Conservation (phyloP, 805 yeast species). For the Metschnikowia chrysomelidarum region DNA sequence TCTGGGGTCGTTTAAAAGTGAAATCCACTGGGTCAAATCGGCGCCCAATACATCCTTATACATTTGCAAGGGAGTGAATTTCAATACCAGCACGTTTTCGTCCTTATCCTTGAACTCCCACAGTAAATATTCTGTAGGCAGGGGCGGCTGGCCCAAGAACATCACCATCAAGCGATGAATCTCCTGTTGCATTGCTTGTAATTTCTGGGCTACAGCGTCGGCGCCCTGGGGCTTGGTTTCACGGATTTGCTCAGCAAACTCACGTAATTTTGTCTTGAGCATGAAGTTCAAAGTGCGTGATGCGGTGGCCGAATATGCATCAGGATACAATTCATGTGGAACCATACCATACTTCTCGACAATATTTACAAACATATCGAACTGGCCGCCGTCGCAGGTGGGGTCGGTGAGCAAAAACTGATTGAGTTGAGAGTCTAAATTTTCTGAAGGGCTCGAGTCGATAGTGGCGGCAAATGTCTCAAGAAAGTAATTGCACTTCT, state of each 20-base stretch:
- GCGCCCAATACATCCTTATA: slow-evolving; percentile 17
- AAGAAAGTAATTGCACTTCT: slow-evolving; percentile 20
- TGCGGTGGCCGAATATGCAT: slow-evolving; percentile 20
- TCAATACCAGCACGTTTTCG: slow-evolving; percentile 13
- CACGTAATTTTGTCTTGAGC: slow-evolving; percentile 21
- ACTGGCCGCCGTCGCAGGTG: slow-evolving; percentile 22
- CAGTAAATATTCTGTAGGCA: slow-evolving; percentile 9
- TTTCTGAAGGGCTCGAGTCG: slow-evolving; percentile 14
- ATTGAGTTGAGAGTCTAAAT: slow-evolving; percentile 17
- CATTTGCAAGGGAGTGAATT: slow-evolving; percentile 20
- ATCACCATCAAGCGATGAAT: slow-evolving; percentile 20
- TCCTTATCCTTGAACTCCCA: slow-evolving; percentile 21
- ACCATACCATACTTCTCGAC: slow-evolving; percentile 22
- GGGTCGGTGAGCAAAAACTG: slow-evolving; percentile 21
- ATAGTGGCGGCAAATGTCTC: slow-evolving; percentile 17
- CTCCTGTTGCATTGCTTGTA: slow-evolving; percentile 18
- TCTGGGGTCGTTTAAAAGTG: slow-evolving; percentile 23
- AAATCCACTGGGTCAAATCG: slow-evolving; percentile 18
- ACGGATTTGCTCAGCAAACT: slow-evolving; percentile 21
- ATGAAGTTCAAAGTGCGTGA: slow-evolving; percentile 20
- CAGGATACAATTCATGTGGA: slow-evolving; percentile 20
- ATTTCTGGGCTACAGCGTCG: not conserved
- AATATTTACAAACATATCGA: slow-evolving; percentile 21
- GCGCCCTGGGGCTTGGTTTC: slow-evolving; percentile 4
- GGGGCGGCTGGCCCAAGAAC: slow-evolving; percentile 22